Percentiles rank a stretch among this genome's conserved stretches.
phyloP scores from a whole-genome alignment of 495 filamentous ascomycete species.

The Talaromyces borbonicus region DNA sequence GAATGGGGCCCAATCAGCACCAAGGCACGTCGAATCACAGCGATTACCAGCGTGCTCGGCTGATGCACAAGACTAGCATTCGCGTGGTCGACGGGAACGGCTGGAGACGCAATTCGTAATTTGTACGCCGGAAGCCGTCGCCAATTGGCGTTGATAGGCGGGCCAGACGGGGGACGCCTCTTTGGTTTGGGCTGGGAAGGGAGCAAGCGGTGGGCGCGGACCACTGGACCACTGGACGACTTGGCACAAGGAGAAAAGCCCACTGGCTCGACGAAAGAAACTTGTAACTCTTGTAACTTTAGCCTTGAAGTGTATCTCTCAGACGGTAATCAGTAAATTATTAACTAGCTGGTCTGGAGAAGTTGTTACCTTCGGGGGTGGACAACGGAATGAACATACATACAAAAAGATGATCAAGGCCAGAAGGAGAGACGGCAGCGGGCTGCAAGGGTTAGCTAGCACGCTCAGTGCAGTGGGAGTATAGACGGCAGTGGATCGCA shows the following conservation, averaged over 20 bases:
- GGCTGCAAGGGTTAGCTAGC: constrained; percentile 4
- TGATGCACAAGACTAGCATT: constrained; percentile 10
- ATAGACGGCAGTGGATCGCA: constrained; percentile 5
- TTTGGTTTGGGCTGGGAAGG: not conserved
- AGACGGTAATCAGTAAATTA: too few species aligned
- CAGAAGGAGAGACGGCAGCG: not conserved
- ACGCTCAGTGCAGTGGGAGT: constrained; percentile 5
- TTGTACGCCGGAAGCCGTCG: constrained; percentile 4
- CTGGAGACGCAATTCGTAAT: constrained; percentile 10
- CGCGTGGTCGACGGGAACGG: constrained; percentile 9
- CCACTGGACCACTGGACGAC: too few species aligned
- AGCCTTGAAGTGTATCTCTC: too few species aligned
- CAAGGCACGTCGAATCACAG: constrained; percentile 8
- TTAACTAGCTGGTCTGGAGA: not conserved
- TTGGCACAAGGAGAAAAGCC: constrained; percentile 2
- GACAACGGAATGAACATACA: constrained; percentile 7
- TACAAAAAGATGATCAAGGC: constrained; percentile 13
- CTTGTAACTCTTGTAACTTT: too few species aligned
- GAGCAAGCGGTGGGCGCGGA: constrained; percentile 1
- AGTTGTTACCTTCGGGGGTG: not conserved
- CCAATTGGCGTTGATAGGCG: constrained; percentile 4
- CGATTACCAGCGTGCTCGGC: constrained; percentile 8
- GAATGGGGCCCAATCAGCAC: constrained; percentile 7
- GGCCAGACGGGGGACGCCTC: not conserved
- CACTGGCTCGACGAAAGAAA: not conserved